Conservation (phyloP, 495 filamentous ascomycete genomes). For the Filosporella fistucella region DNA sequence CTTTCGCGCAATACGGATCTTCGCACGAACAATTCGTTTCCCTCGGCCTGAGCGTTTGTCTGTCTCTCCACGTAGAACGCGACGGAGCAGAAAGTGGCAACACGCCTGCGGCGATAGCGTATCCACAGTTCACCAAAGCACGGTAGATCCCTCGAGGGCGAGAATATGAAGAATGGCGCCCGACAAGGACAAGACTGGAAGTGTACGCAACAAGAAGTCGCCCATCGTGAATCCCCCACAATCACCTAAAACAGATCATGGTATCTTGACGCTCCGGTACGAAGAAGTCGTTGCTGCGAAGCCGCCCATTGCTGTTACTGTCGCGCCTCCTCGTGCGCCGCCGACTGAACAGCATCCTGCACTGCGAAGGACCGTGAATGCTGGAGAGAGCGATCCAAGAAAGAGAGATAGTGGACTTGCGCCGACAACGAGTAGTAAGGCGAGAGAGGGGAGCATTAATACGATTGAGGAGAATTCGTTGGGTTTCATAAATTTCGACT, state of each 20-base stretch:
- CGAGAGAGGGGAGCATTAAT: constrained; percentile 4
- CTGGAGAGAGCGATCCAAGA: not conserved
- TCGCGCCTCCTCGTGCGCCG: constrained; percentile 17
- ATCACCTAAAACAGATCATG: constrained; percentile 36
- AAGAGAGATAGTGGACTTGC: constrained; percentile 26
- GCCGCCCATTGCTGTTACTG: constrained; percentile 34
- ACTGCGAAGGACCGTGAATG: constrained; percentile 4
- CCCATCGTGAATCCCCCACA: too few species aligned
- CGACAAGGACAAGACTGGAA: too few species aligned
- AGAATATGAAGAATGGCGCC: too few species aligned
- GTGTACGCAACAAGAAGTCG: too few species aligned
- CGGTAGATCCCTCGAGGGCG: too few species aligned
- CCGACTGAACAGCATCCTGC: constrained; percentile 22
- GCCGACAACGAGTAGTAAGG: constrained; percentile 13
- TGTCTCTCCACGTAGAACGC: too few species aligned
- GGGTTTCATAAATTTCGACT: constrained; percentile 13
- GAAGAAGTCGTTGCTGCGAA: constrained; percentile 49
- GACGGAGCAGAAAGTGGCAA: too few species aligned
- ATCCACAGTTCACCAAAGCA: too few species aligned
- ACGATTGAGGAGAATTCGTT: constrained; percentile 7
- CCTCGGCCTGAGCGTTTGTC: too few species aligned
- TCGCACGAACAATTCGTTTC: too few species aligned
- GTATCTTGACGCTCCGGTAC: constrained; percentile 48
- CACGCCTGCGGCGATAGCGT: too few species aligned
- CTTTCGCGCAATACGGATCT: too few species aligned